A percentile compares a stretch with the other conserved stretches of the same genome.
phyloP scores from a whole-genome alignment of 495 filamentous ascomycete species.

The Cenococcum geophilum region DNA sequence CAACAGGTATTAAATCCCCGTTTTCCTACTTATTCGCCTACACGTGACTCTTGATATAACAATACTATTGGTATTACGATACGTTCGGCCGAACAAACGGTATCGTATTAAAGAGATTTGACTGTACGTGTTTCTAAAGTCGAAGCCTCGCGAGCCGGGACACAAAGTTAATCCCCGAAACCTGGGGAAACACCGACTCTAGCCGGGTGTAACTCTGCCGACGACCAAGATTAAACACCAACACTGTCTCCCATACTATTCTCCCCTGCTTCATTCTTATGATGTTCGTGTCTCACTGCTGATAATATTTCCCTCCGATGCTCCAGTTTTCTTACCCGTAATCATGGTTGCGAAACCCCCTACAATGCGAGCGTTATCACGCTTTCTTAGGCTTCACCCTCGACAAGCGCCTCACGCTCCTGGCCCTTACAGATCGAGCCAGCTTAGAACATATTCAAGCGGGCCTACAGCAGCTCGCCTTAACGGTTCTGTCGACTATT shows the following conservation, averaged over 20 bases:
- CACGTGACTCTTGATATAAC: no score
- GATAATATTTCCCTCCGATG: neutral
- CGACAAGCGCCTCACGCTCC: conserved; percentile 11
- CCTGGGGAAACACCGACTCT: neutral
- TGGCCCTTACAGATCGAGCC: conserved; percentile 13
- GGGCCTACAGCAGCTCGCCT: conserved; percentile 52
- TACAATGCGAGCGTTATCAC: conserved; percentile 23
- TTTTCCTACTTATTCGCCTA: no score
- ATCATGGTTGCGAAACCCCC: conserved; percentile 16
- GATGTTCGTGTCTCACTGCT: neutral
- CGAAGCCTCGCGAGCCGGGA: no score
- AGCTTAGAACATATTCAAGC: conserved; percentile 33
- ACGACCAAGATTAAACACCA: conserved; percentile 1
- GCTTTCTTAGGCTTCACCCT: conserved; percentile 20
- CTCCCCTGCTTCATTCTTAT: neutral
- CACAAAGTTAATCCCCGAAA: no score
- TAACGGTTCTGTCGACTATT: conserved; percentile 86
- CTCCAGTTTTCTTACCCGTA: neutral
- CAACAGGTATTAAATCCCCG: no score
- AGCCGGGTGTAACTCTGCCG: neutral
- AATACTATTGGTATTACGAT: no score
- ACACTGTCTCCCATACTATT: neutral
- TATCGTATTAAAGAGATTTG: no score
- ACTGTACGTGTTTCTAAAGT: no score
- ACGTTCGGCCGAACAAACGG: no score